Conservation (phyloP, 2,329 filamentous ascomycete species). For the Tothia fuscella region DNA sequence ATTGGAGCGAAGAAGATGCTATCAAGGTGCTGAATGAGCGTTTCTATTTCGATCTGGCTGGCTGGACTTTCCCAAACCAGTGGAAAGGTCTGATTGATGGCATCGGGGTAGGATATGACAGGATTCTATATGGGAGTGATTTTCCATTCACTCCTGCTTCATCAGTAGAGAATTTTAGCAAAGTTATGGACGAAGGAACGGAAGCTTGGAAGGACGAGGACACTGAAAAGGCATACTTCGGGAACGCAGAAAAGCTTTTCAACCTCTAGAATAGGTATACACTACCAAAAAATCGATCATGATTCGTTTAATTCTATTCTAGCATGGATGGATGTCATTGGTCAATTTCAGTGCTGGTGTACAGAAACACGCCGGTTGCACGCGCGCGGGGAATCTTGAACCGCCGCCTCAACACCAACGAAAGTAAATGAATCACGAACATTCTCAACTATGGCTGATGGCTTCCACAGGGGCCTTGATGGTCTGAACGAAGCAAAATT, state of each 20-base stretch:
- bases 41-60: conserved; percentile 43
- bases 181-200: conserved; percentile 29
- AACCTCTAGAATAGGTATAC: no score
- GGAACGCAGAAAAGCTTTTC: conserved; percentile 8
- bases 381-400: no score
- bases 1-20: conserved; percentile 19
- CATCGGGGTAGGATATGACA: conserved; percentile 24
- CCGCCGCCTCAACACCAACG: no score
- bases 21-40: conserved; percentile 26
- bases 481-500: no score
- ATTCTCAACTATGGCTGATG: no score
- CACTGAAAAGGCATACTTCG: conserved; percentile 1
- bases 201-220: conserved; percentile 7
- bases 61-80: conserved; percentile 38
- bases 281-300: no score
- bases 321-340: no score
- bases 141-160: conserved; percentile 37
- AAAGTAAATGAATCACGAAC: no score
- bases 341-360: no score
- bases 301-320: no score
- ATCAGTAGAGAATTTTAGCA: conserved; percentile 26
- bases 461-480: no score
- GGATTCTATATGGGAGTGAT: conserved; percentile 41
- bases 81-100: conserved; percentile 36
- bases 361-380: no score